These are phyloP conservation scores for Diaporthe ilicicola DNA, from an alignment of 2,329 filamentous ascomycete species.

Conservation along the genomic window DNA sequence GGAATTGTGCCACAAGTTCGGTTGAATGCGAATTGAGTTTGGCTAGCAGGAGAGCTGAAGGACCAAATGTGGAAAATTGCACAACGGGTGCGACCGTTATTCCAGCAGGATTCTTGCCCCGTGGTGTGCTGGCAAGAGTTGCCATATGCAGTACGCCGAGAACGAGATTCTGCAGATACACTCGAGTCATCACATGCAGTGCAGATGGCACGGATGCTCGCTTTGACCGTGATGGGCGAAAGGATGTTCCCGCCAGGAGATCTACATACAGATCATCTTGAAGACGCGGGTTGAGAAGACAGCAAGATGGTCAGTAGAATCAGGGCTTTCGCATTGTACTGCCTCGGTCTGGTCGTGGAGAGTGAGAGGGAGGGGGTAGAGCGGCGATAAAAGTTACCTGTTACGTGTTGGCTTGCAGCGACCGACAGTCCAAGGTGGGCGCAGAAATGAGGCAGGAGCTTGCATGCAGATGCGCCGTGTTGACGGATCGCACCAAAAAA, in stretches of 20 bases:
- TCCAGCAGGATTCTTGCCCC: not conserved
- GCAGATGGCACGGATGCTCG: constrained; percentile 13
- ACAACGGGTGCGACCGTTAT: not conserved
- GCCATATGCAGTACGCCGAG: not conserved
- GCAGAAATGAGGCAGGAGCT: constrained; percentile 20
- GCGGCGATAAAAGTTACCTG: not conserved
- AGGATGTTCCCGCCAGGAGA: not conserved
- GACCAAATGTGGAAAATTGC: not conserved
- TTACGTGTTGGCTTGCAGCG: not conserved
- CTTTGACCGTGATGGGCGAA: constrained; percentile 3
- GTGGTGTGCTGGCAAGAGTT: not conserved
- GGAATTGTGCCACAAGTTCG: constrained; percentile 2
- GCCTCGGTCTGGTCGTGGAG: not conserved
- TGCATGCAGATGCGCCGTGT: constrained; percentile 7
- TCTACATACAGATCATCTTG: not conserved
- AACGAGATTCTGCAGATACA: not conserved
- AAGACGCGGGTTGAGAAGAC: not conserved
- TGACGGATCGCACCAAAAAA: not conserved
- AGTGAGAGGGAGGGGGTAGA: not conserved
- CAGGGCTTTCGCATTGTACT: not conserved
- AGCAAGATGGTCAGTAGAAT: not conserved
- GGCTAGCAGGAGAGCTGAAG: not conserved
- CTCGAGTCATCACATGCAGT: constrained; percentile 11
- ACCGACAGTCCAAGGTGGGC: not conserved
- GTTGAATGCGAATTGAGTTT: not conserved